phyloP scores from a whole-genome alignment of 2,329 filamentous ascomycete genomes.

The Colletotrichum sp. region DNA sequence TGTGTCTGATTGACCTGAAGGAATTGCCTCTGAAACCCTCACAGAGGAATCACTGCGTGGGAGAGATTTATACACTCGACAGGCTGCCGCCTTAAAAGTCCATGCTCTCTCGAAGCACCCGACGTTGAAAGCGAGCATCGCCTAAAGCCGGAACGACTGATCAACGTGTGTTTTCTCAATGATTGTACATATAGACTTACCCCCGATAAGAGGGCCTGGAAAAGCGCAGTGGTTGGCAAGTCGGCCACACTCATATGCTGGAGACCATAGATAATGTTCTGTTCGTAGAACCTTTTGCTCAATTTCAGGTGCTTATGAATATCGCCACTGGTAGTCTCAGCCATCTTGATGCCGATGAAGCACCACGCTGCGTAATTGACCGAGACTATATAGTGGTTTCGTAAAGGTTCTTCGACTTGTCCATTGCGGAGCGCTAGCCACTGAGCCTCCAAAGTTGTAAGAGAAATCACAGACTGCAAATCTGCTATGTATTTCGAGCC shows the following conservation, averaged over 20 bases:
- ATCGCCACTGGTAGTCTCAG: not conserved
- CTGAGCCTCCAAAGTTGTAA: not conserved
- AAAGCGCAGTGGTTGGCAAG: not conserved
- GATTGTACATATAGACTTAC: not conserved
- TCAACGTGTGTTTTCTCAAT: not conserved
- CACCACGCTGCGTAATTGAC: not conserved
- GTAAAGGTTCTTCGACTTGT: not conserved
- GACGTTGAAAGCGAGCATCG: not conserved
- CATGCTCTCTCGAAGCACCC: not conserved
- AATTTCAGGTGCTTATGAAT: not conserved
- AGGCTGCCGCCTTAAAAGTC: not conserved
- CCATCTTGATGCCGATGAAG: not conserved
- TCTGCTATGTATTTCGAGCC: not conserved
- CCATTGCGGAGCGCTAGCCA: not conserved
- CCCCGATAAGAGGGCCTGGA: not conserved
- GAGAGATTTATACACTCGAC: not conserved
- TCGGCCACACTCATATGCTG: not conserved
- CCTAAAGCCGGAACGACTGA: not conserved
- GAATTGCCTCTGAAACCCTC: fast-evolving
- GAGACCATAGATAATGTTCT: not conserved
- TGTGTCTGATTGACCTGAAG: not conserved
- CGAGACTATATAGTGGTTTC: not conserved
- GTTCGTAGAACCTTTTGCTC: not conserved
- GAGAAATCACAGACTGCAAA: not conserved
- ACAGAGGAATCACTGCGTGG: not conserved